Evolutionary conservation across 23 red algal genomes (phyloP).

Genomic region (Agarophyton chilense): DNA sequence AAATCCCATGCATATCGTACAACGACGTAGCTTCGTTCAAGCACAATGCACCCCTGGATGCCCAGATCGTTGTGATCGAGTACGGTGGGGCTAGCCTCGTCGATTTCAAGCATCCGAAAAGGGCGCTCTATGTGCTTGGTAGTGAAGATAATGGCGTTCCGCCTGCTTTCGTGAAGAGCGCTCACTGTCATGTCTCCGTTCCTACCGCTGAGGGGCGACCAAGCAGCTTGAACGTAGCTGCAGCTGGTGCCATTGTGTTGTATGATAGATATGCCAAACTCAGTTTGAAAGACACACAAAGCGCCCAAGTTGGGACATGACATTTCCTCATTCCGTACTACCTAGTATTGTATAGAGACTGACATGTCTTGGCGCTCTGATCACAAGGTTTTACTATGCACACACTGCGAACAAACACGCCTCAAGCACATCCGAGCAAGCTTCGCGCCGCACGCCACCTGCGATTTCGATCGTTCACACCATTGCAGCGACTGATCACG

Average conservation of each 20-base stretch:
- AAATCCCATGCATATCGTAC: slow-evolving; percentile 59
- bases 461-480: background rate
- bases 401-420: no score
- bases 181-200: slow-evolving; percentile 53
- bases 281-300: no score
- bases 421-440: background rate
- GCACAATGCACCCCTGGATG: slow-evolving; percentile 30
- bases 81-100: slow-evolving; percentile 46
- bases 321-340: no score
- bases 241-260: slow-evolving; percentile 71
- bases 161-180: slow-evolving; percentile 38
- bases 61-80: slow-evolving; percentile 68
- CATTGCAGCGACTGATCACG: slow-evolving; percentile 2
- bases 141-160: slow-evolving; percentile 60
- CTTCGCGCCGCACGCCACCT: background rate
- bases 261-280: slow-evolving; percentile 59
- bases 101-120: slow-evolving; percentile 57
- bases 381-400: no score
- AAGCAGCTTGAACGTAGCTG: slow-evolving; percentile 66
- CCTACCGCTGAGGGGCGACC: slow-evolving; percentile 47
- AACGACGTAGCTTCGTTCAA: slow-evolving; percentile 22
- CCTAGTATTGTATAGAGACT: no score
- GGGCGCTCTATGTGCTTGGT: slow-evolving; percentile 74
- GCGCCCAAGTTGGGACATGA: no score
- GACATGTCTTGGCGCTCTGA: no score